Evolutionary conservation across 2,329 filamentous ascomycete species (phyloP), one percentile per base, ranked within the genome.

Genomic region (Dothideomycetes sp.): DNA sequence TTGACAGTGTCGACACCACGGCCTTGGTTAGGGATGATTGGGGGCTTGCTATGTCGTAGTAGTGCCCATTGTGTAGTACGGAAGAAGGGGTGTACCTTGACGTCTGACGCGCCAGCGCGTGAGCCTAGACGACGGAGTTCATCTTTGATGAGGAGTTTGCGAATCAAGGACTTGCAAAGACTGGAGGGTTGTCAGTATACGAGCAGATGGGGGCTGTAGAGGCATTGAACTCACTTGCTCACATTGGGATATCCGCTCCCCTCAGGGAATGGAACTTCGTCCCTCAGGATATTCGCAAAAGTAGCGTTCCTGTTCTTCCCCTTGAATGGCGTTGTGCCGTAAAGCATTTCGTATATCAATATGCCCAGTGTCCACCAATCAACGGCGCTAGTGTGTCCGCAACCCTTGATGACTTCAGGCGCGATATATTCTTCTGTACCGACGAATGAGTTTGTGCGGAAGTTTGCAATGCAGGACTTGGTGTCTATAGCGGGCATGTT

Each of bases 361-460:
- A 98, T 96, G 15, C 91, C 91, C 39, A 98, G 65, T 1, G 91
- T 98, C 91, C 91, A 98, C 91, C 91, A 98, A 62, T 98, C 91
- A 11, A 98, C 91, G 11, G 91, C 91, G 58, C 89, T 96, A 6
- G 91, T 98, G 64, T 98, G 91, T 17, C 91, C 91, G 57, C 89
- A 95, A 27, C 91, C 91, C 66, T 96, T 96, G 61, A 98, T 98
- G 24, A 98, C 91, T 63, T 98, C 91, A 2, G 91, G 91, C 1
- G 91, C 91, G 57, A 98, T 98, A 62, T 98, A 98, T 62, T 98
- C 91, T 62, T 98, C 91, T 1, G 91, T 98, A 13, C 91, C 91
- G 29, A 98, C 91, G 59, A 98, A 98, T 0, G 88, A 95, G 58
- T 98, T 98, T 13, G 91, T 98, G 42, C 91, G 78, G 72, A 98